phyloP scores from a whole-genome alignment of 495 filamentous ascomycete species.

The Choiromyces venosus region DNA sequence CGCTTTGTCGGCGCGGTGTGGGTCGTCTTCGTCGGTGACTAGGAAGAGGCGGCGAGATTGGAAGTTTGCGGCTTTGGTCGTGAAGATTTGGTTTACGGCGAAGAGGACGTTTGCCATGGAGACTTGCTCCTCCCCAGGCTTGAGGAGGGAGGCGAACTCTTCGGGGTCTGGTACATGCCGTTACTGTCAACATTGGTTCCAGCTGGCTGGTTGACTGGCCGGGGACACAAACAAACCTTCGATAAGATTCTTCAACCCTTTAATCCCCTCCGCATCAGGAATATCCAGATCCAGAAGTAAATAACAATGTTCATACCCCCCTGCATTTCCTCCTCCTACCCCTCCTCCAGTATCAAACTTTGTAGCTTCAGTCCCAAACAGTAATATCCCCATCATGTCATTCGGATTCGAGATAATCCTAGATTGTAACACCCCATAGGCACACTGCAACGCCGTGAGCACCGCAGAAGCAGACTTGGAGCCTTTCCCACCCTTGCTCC shows the following conservation, averaged over 20 bases:
- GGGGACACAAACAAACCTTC: too few species aligned
- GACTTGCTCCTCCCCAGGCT: conserved; percentile 59
- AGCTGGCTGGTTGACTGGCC: neutral
- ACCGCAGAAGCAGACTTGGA: conserved; percentile 60
- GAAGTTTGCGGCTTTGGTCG: conserved; percentile 90
- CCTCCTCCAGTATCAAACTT: conserved; percentile 69
- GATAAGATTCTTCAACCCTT: conserved; percentile 63
- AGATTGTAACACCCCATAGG: conserved; percentile 92
- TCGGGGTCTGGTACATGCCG: conserved; percentile 28
- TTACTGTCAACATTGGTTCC: neutral
- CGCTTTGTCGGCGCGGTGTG: conserved; percentile 65
- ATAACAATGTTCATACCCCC: conserved; percentile 89
- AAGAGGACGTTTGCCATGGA: conserved; percentile 89
- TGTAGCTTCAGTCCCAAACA: conserved; percentile 84
- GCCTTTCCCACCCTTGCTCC: conserved; percentile 55
- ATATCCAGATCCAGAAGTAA: conserved; percentile 83
- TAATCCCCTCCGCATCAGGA: conserved; percentile 80
- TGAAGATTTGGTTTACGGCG: conserved; percentile 93
- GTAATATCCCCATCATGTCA: conserved; percentile 96
- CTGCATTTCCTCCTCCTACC: conserved; percentile 54
- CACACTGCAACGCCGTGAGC: conserved; percentile 71
- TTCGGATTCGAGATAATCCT: conserved; percentile 93
- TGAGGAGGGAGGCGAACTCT: conserved; percentile 60
- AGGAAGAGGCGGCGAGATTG: conserved; percentile 86
- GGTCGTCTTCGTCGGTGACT: conserved; percentile 91